Evolutionary conservation across 2,329 filamentous ascomycete species (phyloP).

Genomic region (Paecilomyces fulvus): DNA sequence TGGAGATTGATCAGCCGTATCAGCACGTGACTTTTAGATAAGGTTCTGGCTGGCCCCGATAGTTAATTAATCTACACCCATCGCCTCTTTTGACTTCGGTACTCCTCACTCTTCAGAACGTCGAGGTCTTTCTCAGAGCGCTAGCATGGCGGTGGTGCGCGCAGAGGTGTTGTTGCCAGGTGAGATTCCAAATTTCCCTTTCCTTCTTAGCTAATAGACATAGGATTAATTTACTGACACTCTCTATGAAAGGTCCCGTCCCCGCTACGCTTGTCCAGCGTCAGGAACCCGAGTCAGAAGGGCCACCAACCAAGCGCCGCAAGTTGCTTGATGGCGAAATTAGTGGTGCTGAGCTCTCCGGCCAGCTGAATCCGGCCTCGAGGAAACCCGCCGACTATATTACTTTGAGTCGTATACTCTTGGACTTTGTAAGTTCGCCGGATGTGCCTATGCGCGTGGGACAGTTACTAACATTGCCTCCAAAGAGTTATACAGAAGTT

Average conservation of each 20-base stretch:
- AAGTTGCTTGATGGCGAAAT: constrained; percentile 15
- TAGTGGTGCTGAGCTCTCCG: constrained; percentile 11
- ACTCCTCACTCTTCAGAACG: not conserved
- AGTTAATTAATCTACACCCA: not conserved
- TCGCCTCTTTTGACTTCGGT: not conserved
- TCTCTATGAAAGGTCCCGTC: constrained; percentile 11
- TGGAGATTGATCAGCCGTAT: not conserved
- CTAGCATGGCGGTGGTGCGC: constrained; percentile 10
- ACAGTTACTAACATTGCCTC: not conserved
- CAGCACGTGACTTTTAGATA: not conserved
- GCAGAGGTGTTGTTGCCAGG: constrained; percentile 8
- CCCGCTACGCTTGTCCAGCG: constrained; percentile 15
- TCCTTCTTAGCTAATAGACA: not conserved
- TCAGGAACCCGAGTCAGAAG: constrained; percentile 7
- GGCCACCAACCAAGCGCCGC: constrained; percentile 24
- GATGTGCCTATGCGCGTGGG: not conserved
- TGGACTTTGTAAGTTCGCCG: constrained; percentile 21
- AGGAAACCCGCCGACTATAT: constrained; percentile 22
- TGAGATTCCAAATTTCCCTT: not conserved
- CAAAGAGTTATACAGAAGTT: not conserved
- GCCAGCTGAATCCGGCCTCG: constrained; percentile 6
- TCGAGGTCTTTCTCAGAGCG: constrained; percentile 1
- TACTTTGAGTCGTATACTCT: constrained; percentile 19
- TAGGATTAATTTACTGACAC: not conserved
- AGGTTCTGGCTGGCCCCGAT: not conserved